A percentile compares a stretch with the other conserved stretches of the same genome.
Evolutionary conservation across 2,329 filamentous ascomycete species (phyloP).

Genomic region (Exophiala sp.): DNA sequence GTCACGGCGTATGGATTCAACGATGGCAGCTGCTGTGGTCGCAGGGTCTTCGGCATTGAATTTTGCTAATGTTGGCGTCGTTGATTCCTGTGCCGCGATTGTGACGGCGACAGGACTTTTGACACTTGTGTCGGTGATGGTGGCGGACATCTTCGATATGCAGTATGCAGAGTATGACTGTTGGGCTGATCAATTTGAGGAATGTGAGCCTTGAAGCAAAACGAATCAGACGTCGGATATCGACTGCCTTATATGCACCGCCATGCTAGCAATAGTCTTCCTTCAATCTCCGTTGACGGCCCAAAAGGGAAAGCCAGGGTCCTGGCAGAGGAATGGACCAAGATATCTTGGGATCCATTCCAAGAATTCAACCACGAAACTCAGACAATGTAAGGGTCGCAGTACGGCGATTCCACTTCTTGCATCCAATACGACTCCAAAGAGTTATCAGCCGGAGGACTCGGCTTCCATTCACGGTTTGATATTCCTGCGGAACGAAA

Average conservation of each 20-base stretch:
- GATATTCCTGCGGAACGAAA: neutral
- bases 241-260: neutral
- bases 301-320: neutral
- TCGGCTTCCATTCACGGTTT: neutral
- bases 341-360: neutral
- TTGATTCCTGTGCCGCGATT: neutral
- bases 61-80: neutral
- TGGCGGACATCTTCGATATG: neutral
- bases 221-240: neutral
- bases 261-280: neutral
- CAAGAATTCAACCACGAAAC: neutral
- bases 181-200: neutral
- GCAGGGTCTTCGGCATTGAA: conserved; percentile 1
- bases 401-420: neutral
- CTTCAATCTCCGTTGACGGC: neutral
- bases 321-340: neutral
- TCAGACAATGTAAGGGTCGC: neutral
- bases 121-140: neutral
- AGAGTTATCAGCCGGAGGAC: neutral
- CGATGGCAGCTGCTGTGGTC: neutral
- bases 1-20: conserved; percentile 4
- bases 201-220: neutral
- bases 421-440: neutral
- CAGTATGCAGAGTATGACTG: neutral
- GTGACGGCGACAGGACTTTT: neutral